These are phyloP conservation scores for Sindora glabra DNA, from an alignment of 306 rosid genomes.

Conservation along the genomic window DNA sequence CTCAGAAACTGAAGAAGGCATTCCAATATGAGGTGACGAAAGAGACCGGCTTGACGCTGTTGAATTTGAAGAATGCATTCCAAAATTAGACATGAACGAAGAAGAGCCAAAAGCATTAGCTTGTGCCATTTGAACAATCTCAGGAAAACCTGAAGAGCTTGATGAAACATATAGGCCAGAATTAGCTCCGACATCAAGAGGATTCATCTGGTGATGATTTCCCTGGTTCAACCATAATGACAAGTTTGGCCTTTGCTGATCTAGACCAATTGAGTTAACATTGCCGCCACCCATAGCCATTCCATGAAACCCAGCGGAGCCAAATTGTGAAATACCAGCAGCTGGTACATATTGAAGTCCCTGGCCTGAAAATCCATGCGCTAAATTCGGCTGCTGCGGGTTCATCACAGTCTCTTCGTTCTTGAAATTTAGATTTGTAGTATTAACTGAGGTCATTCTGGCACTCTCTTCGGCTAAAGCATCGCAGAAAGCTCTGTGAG, in stretches of 20 bases:
- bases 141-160: conserved; percentile 35
- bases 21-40: conserved; percentile 28
- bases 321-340: conserved; percentile 32
- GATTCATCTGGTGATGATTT: conserved; percentile 19
- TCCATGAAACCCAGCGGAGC: conserved; percentile 30
- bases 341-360: conserved; percentile 25
- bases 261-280: conserved; percentile 5
- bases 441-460: conserved; percentile 45
- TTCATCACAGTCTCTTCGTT: conserved; percentile 36
- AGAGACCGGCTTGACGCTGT: conserved; percentile 35
- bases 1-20: neutral
- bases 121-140: conserved; percentile 48
- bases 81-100: conserved; percentile 39
- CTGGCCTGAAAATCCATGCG: conserved; percentile 13
- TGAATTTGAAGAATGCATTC: conserved; percentile 26
- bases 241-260: conserved; percentile 56
- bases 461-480: conserved; percentile 96
- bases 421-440: conserved; percentile 58
- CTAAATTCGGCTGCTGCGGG: conserved; percentile 29
- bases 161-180: conserved; percentile 28
- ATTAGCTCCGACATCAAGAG: conserved; percentile 30
- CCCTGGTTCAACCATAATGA: conserved; percentile 73
- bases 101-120: conserved; percentile 37
- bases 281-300: conserved; percentile 3
- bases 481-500: conserved; percentile 96